Evolutionary conservation across 129 eudicot species (phyloP).

Genomic region (Arctium lappa): DNA sequence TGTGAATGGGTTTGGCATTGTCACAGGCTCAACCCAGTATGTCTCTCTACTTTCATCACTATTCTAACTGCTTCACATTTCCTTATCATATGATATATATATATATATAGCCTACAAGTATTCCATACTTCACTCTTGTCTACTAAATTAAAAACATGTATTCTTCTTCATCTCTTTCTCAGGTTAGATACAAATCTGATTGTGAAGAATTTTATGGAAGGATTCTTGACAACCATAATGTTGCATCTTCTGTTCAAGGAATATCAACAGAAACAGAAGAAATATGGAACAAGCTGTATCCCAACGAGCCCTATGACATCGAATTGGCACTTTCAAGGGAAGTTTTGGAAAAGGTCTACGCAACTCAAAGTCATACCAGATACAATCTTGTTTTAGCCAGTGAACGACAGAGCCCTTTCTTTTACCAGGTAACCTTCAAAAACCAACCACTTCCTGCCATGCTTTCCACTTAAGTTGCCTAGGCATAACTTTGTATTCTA

Average conservation of each 20-base stretch:
- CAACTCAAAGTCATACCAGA: constrained; percentile 42
- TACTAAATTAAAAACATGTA: background rate
- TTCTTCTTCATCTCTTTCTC: constrained; percentile 15
- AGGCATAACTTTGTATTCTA: background rate
- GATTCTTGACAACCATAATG: constrained; percentile 64
- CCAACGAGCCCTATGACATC: constrained; percentile 59
- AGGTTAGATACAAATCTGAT: constrained; percentile 83
- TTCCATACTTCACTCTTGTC: too few relatives aligned
- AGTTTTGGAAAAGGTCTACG: constrained; percentile 1
- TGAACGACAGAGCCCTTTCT: constrained; percentile 73
- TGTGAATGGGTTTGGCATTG: constrained; percentile 99
- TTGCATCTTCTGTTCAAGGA: constrained; percentile 63
- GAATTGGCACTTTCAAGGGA: constrained; percentile 23
- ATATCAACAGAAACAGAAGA: constrained; percentile 53
- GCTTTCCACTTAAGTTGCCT: too few relatives aligned
- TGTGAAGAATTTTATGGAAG: constrained; percentile 78
- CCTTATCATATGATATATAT: background rate
- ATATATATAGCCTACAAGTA: background rate
- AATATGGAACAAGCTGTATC: constrained; percentile 63
- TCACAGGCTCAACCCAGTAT: constrained; percentile 96
- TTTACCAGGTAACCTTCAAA: constrained; percentile 58
- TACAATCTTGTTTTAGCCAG: constrained; percentile 75
- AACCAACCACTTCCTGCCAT: background rate
- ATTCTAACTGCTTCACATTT: too few relatives aligned
- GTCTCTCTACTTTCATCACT: background rate